Percentiles rank a stretch among this genome's conserved stretches.
phyloP scores from a whole-genome alignment of 495 filamentous ascomycete species.

The Penicillium subrubescens region DNA sequence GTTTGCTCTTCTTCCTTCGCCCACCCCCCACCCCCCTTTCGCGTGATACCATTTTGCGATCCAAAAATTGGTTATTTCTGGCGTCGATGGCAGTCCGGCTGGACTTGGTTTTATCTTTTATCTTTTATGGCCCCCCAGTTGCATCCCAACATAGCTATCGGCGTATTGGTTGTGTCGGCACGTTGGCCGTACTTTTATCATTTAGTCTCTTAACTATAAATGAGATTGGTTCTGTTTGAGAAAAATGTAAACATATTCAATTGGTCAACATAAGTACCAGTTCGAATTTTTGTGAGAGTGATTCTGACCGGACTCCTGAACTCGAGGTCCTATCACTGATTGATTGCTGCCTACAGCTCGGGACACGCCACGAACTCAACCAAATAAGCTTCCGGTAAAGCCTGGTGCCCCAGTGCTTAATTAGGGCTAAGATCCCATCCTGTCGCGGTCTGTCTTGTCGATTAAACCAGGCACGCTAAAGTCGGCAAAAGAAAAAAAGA shows the following conservation, averaged over 20 bases:
- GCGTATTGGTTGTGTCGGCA: neutral
- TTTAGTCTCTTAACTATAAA: neutral
- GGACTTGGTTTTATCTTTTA: slow-evolving; percentile 1
- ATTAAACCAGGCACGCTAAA: neutral
- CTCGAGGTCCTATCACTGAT: neutral
- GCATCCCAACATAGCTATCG: slow-evolving; percentile 12
- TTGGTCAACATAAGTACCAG: neutral
- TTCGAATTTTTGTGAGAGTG: neutral
- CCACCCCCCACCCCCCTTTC: neutral
- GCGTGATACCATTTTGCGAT: slow-evolving; percentile 24
- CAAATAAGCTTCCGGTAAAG: neutral
- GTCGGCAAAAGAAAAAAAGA: neutral
- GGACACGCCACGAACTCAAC: neutral
- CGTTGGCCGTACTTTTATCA: neutral
- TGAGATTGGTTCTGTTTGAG: neutral
- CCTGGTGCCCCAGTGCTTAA: neutral
- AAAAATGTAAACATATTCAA: neutral
- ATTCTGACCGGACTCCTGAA: neutral
- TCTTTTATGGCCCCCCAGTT: neutral
- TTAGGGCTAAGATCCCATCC: neutral
- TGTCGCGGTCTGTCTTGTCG: neutral
- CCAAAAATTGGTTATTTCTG: slow-evolving; percentile 16
- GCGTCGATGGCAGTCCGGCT: slow-evolving; percentile 17
- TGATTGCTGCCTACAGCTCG: neutral
- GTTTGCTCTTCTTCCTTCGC: neutral